These are phyloP conservation scores for Alectoria sarmentosa DNA, from an alignment of 495 filamentous ascomycete species.

Conservation along the genomic window DNA sequence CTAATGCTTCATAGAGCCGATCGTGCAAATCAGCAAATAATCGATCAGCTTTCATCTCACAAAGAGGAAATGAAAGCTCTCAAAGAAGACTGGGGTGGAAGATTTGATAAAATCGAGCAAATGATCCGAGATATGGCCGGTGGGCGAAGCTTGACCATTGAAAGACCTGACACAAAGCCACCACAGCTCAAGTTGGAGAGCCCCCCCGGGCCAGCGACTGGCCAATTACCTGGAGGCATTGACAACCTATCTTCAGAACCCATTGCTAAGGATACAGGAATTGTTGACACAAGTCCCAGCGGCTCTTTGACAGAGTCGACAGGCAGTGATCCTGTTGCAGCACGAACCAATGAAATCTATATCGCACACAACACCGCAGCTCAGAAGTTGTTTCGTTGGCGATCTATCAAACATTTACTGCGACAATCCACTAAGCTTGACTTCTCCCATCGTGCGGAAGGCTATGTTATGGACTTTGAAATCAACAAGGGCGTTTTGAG, in stretches of 20 bases:
- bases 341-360: constrained; percentile 43
- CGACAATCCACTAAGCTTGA: constrained; percentile 31
- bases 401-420: constrained; percentile 53
- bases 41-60: constrained; percentile 24
- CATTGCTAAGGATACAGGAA: constrained; percentile 10
- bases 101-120: constrained; percentile 25
- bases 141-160: constrained; percentile 10
- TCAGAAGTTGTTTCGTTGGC: constrained; percentile 67
- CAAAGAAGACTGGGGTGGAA: constrained; percentile 19
- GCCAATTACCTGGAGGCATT: constrained; percentile 7
- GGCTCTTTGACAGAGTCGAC: constrained; percentile 21
- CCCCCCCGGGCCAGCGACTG: constrained; percentile 1
- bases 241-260: not conserved
- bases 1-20: constrained; percentile 22
- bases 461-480: constrained; percentile 70
- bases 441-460: constrained; percentile 39
- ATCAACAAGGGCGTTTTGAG: constrained; percentile 67
- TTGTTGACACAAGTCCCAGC: constrained; percentile 20
- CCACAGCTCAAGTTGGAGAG: constrained; percentile 8
- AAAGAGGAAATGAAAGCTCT: constrained; percentile 22
- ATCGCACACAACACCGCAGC: constrained; percentile 76
- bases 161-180: constrained; percentile 13
- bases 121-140: constrained; percentile 11
- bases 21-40: constrained; percentile 28
- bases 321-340: constrained; percentile 15